Base-by-base conservation (phyloP, 345 rosid genomes). In the Murraya koenigii region DNA sequence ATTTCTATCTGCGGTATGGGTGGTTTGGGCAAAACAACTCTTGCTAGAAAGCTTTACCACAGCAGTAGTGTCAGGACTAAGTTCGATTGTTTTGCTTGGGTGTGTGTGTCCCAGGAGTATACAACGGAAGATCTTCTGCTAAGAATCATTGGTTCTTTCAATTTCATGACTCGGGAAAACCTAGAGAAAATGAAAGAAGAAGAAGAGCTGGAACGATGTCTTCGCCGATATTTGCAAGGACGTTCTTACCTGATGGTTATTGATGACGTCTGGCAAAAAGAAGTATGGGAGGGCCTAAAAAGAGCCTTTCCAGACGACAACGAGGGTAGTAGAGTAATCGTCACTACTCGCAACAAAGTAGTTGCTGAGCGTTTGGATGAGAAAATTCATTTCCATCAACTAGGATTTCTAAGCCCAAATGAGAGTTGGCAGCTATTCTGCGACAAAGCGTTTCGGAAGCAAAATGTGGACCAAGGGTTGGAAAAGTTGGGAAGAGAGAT, bases 1-100 rank as follows among this genome's bases (percentile, higher is more conserved):
- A 74, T 78, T 47, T 77, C 84, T 0, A 72, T 81, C 32, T 81
- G 39, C 0, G 84, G 84, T 1, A 78, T 81, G 81, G 81, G 84
- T 67, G 84, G 79, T 17, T 80, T 81, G 1, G 84, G 84, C 44
- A 81, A 81, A 62, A 78, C 84, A 10, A 77, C 81, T 3, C 41
- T 81, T 9, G 81, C 76, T 14, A 72, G 76, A 22, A 78, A 69
- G 73, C 77, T 82, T 1, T 82, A 78, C 19, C 75, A 78, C 23
- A 33, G 17, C 20, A 35, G 19, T 19, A 26, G 6, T 17, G 69
- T 65, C 2, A 17, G 7, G 44, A 65, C 33, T 33, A 65, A 65
- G 17, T 65, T 65, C 39, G 14, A 32, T 0, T 59, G 11, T 58
- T 65, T 66, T 0, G 79, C 79, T 0, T 81, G 79, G 84, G 78